Percentiles rank a stretch among this genome's conserved stretches.
These are phyloP conservation scores for Somion occarium DNA, from an alignment of 1,284 basidiomycete genomes.

Conservation along the genomic window DNA sequence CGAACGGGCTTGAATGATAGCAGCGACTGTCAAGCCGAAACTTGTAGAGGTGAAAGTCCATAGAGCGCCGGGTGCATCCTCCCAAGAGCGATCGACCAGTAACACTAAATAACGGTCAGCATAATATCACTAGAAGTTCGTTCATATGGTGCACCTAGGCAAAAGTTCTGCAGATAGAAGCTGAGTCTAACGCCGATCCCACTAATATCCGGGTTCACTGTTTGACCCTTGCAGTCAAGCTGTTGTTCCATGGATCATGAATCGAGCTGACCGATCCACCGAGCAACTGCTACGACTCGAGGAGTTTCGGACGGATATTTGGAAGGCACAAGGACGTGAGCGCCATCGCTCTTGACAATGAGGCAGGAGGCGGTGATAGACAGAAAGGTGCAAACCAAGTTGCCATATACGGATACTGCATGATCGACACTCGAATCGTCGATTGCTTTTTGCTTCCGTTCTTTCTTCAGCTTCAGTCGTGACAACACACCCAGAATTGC, in stretches of 20 bases:
- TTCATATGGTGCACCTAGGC: slow-evolving; percentile 8
- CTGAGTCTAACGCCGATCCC: slow-evolving; percentile 36
- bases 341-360: neutral
- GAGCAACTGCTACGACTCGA: too few species aligned
- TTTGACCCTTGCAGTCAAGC: slow-evolving; percentile 3
- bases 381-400: too few species aligned
- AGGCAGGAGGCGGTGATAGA: too few species aligned
- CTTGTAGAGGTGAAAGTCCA: slow-evolving; percentile 40
- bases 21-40: slow-evolving; percentile 34
- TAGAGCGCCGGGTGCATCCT: slow-evolving; percentile 30
- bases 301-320: too few species aligned
- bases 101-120: slow-evolving; percentile 6
- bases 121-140: too few species aligned
- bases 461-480: too few species aligned
- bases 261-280: neutral
- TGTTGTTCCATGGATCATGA: neutral
- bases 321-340: neutral
- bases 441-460: too few species aligned
- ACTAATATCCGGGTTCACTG: slow-evolving; percentile 31
- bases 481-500: too few species aligned
- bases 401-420: too few species aligned
- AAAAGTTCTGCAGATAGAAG: slow-evolving; percentile 36
- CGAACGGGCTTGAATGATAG: slow-evolving; percentile 25
- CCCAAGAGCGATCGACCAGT: slow-evolving; percentile 13
- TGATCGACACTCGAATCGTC: too few species aligned